Percentiles rank a stretch among this genome's conserved stretches.
These are phyloP conservation scores for Diacronema lutheri DNA, from an alignment of 78 protist genomes.

Conservation along the genomic window DNA sequence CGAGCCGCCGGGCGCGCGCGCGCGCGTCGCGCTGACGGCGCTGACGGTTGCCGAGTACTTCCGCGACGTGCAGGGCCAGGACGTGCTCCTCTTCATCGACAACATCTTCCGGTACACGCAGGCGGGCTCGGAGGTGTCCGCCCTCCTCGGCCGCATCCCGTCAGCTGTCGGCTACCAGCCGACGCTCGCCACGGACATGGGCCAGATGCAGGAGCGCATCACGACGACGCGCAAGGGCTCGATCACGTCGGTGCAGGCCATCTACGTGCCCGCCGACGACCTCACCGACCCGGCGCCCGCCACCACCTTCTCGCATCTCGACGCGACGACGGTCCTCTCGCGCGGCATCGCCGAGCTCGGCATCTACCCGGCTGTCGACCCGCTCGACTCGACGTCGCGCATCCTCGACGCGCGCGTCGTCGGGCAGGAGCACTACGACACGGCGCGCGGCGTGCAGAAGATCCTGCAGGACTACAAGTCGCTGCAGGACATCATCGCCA, in stretches of 20 bases:
- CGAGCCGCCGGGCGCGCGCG: constrained; percentile 99
- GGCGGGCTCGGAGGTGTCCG: constrained; percentile 97
- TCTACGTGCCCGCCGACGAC: constrained; percentile 99
- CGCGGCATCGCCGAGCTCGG: constrained; percentile 96
- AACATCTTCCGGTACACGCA: constrained; percentile 99
- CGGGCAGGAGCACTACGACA: constrained; percentile 68
- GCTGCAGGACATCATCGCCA: constrained; percentile 98
- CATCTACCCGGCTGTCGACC: constrained; percentile 99
- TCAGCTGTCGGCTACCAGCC: constrained; percentile 99
- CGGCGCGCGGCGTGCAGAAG: constrained; percentile 88
- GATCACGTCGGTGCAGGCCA: constrained; percentile 99
- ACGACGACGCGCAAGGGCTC: constrained; percentile 96
- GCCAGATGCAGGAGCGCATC: constrained; percentile 98
- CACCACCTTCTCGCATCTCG: constrained; percentile 98
- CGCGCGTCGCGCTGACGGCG: constrained; percentile 98
- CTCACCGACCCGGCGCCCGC: constrained; percentile 99
- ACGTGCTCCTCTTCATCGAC: constrained; percentile 98
- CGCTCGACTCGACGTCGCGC: constrained; percentile 96
- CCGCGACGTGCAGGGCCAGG: constrained; percentile 97
- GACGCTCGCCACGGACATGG: constrained; percentile 97
- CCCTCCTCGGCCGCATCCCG: constrained; percentile 98
- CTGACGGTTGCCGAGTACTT: constrained; percentile 97
- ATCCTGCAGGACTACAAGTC: constrained; percentile 88
- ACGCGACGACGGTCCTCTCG: constrained; percentile 98
- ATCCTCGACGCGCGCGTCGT: constrained; percentile 93